Evolutionary conservation across 345 rosid genomes (phyloP).

Genomic region (Eucalyptus brandiana): DNA sequence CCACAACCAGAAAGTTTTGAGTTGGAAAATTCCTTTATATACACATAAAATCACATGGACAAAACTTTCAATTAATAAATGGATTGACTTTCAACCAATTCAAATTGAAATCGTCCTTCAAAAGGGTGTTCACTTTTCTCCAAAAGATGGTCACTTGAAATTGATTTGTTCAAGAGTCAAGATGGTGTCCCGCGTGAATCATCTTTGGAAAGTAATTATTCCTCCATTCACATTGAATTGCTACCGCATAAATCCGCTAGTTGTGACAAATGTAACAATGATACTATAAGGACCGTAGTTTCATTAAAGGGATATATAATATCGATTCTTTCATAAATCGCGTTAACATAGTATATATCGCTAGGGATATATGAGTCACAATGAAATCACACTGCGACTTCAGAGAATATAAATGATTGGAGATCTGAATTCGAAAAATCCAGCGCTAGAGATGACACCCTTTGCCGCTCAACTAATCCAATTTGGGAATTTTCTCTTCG

Average conservation of each 20-base stretch:
- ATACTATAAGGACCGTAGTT: background rate
- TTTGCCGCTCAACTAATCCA: background rate
- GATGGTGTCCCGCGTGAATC: background rate
- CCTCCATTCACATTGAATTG: background rate
- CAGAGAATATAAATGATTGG: background rate
- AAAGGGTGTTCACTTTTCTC: background rate
- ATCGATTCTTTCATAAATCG: background rate
- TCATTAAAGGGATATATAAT: background rate
- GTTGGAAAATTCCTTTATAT: background rate
- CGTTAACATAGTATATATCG: background rate
- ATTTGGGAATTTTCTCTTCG: background rate
- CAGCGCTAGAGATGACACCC: background rate
- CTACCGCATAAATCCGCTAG: background rate
- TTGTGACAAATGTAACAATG: background rate
- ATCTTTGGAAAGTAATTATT: background rate
- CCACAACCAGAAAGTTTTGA: background rate
- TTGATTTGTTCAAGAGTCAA: background rate
- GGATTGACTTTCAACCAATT: background rate
- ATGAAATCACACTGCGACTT: background rate
- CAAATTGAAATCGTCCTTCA: background rate
- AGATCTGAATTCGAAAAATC: background rate
- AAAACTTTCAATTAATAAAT: background rate
- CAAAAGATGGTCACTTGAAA: background rate
- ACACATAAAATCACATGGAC: background rate
- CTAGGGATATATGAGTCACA: background rate